These are phyloP conservation scores for Gymnopus androsaceus DNA, from an alignment of 1,284 basidiomycete species.

Conservation along the genomic window DNA sequence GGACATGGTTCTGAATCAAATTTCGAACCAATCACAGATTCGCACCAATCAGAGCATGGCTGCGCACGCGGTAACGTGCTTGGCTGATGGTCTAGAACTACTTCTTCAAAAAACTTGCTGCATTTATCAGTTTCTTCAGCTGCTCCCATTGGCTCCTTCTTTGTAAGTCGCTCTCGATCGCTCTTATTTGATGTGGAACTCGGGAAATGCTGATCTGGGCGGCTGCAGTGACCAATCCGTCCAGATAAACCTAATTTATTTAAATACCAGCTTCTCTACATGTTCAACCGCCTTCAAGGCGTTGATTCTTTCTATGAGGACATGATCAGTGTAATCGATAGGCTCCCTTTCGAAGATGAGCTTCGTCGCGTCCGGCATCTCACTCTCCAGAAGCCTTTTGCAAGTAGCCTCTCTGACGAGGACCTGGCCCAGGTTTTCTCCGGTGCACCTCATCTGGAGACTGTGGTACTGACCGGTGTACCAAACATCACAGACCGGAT, in stretches of 20 bases:
- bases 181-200: conserved; percentile 2
- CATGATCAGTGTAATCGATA: conserved; percentile 54
- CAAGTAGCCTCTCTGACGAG: conserved; percentile 45
- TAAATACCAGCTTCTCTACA: conserved; percentile 9
- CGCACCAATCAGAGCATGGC: too few species aligned
- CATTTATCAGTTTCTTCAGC: conserved; percentile 3
- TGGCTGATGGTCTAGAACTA: conserved; percentile 8
- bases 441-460: conserved; percentile 70
- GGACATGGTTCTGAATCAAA: conserved; percentile 40
- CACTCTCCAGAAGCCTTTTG: conserved; percentile 39
- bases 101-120: conserved; percentile 8
- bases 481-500: conserved; percentile 70
- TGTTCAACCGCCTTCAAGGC: conserved; percentile 15
- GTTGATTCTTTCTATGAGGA: conserved; percentile 45
- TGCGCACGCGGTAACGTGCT: conserved; percentile 7
- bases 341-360: conserved; percentile 56
- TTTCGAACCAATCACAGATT: too few species aligned
- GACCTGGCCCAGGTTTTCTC: conserved; percentile 64
- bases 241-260: conserved; percentile 9
- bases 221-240: background rate
- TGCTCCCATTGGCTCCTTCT: conserved; percentile 12
- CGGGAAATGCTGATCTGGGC: conserved; percentile 8
- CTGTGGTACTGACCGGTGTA: conserved; percentile 72
- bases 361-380: conserved; percentile 58
- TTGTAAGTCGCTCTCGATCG: conserved; percentile 9